These are phyloP conservation scores for Calamus simplicifolius DNA, from an alignment of 176 grass and related monocot genomes.

Conservation along the genomic window DNA sequence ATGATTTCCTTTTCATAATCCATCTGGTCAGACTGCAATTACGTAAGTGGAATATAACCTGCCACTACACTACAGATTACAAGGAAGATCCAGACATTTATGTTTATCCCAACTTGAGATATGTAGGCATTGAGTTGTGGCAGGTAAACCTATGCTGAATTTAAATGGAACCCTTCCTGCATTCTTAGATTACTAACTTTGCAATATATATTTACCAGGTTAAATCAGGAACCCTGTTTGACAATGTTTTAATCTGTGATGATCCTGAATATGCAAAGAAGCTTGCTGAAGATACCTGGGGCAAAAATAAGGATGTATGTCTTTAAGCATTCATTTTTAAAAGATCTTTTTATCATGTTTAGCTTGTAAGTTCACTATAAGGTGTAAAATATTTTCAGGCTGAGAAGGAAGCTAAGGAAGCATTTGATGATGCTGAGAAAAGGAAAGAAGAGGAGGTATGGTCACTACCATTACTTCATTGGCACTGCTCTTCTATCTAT, in stretches of 20 bases:
- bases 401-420: constrained; percentile 40
- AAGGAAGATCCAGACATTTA: constrained; percentile 61
- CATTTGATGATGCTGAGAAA: constrained; percentile 70
- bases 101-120: constrained; percentile 40
- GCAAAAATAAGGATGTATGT: constrained; percentile 52
- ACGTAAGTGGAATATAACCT: constrained; percentile 6
- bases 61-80: constrained; percentile 32
- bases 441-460: constrained; percentile 61
- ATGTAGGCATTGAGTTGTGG: constrained; percentile 71
- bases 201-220: constrained; percentile 15
- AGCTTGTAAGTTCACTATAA: constrained; percentile 6
- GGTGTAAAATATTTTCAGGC: constrained; percentile 24
- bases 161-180: neutral
- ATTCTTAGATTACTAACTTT: neutral
- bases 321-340: neutral
- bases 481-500: too few species aligned
- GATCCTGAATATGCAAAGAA: constrained; percentile 58
- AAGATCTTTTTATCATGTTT: neutral
- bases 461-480: too few species aligned
- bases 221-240: constrained; percentile 62
- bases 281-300: constrained; percentile 61
- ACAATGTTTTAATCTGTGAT: constrained; percentile 53
- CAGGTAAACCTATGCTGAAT: constrained; percentile 28
- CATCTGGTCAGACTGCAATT: neutral
- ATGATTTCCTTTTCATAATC: too few species aligned